These are phyloP conservation scores for Diaporthe sp. DNA, from an alignment of 2,329 filamentous ascomycete genomes.

Conservation along the genomic window DNA sequence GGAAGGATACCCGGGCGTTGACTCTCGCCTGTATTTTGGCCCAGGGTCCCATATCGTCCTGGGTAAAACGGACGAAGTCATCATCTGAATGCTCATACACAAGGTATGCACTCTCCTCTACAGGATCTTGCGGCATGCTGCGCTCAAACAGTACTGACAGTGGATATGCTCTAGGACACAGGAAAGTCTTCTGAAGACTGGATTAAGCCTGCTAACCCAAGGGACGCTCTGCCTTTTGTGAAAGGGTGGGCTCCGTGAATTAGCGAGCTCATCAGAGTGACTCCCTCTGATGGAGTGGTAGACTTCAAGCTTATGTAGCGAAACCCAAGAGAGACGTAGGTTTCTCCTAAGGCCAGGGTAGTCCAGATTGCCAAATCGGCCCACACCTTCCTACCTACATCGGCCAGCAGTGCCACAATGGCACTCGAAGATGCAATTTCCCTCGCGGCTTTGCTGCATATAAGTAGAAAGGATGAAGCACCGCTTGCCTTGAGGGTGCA, in stretches of 20 bases:
- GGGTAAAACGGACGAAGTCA: not conserved
- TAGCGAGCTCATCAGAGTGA: not conserved
- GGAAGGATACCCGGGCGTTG: not conserved
- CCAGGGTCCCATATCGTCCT: not conserved
- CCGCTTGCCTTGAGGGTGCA: not conserved
- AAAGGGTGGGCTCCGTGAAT: not conserved
- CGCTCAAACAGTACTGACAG: not conserved
- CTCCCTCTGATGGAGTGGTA: not conserved
- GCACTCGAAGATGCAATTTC: not conserved
- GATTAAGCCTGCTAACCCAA: not conserved
- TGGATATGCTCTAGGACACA: not conserved
- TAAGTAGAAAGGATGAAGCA: not conserved
- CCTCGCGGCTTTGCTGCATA: not conserved
- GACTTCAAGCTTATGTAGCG: not conserved
- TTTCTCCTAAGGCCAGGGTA: not conserved
- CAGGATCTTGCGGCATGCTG: not conserved
- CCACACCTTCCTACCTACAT: not conserved
- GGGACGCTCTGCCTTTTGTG: not conserved
- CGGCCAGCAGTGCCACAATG: not conserved
- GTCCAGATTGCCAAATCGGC: not conserved
- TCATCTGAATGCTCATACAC: not conserved
- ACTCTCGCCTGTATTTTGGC: not conserved
- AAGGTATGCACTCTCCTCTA: not conserved
- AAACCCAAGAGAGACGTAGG: not conserved
- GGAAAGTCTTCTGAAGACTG: not conserved